Evolutionary conservation across 352 stramenopile species (phyloP).

Genomic region (Peronospora belbahrii): DNA sequence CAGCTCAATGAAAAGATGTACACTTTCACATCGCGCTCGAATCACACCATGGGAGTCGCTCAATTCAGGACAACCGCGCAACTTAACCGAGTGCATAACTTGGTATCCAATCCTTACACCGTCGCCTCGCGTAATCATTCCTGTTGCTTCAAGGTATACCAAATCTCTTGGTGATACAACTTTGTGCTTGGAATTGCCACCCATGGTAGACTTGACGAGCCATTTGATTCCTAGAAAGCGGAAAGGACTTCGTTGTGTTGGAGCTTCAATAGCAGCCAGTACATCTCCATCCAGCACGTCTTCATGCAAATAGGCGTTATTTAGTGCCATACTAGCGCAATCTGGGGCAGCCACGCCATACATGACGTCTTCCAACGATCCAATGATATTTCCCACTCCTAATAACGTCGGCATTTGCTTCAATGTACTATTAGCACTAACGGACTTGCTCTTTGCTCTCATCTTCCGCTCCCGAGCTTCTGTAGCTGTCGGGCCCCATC

Average conservation of each 20-base stretch:
- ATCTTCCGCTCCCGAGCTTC: constrained; percentile 24
- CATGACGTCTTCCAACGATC: constrained; percentile 51
- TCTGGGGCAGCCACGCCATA: constrained; percentile 46
- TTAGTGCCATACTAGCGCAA: constrained; percentile 49
- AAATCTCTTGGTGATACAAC: constrained; percentile 40
- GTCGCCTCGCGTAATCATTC: constrained; percentile 38
- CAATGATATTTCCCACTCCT: constrained; percentile 34
- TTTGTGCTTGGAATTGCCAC: constrained; percentile 30
- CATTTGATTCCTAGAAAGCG: constrained; percentile 64
- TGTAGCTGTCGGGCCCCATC: constrained; percentile 27
- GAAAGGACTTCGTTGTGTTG: constrained; percentile 51
- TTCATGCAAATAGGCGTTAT: constrained; percentile 33
- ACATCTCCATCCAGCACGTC: constrained; percentile 54
- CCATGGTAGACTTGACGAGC: constrained; percentile 41
- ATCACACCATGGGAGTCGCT: constrained; percentile 25
- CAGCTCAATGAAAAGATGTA: constrained; percentile 33
- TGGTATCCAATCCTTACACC: constrained; percentile 60
- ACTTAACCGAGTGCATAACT: constrained; percentile 52
- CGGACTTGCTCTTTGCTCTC: constrained; percentile 13
- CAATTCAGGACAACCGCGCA: constrained; percentile 32
- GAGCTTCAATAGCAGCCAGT: constrained; percentile 45
- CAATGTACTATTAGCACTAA: background rate
- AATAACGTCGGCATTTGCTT: constrained; percentile 29
- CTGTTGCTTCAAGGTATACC: constrained; percentile 62
- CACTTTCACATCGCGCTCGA: constrained; percentile 32